These are phyloP conservation scores for Phoma sp. DNA, from an alignment of 2,329 filamentous ascomycete species.

Conservation along the genomic window DNA sequence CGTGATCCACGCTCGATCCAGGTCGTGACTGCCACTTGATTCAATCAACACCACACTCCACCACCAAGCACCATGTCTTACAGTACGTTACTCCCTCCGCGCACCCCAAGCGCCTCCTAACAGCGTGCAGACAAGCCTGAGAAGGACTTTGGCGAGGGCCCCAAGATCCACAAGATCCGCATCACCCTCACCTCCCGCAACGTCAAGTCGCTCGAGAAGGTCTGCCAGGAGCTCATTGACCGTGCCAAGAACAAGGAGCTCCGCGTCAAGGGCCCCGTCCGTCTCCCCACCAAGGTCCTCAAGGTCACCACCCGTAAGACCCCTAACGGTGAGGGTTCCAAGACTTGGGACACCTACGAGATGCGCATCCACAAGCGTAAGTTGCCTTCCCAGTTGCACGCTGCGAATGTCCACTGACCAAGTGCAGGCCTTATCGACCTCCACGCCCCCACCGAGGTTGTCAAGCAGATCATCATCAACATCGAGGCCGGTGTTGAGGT, in stretches of 20 bases:
- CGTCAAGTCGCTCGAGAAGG: conserved; percentile 85
- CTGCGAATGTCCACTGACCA: conserved; percentile 2
- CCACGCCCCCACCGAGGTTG: conserved; percentile 95
- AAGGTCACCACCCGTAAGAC: conserved; percentile 99
- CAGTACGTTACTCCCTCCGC: conserved; percentile 28
- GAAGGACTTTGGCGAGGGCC: conserved; percentile 89
- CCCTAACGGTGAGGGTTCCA: conserved; percentile 98
- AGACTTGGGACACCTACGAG: conserved; percentile 99
- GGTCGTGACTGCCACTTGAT: conserved; percentile 56
- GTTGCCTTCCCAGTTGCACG: background rate
- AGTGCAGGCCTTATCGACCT: conserved; percentile 81
- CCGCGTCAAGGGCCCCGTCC: conserved; percentile 97
- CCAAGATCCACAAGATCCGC: conserved; percentile 97
- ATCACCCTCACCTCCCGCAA: conserved; percentile 97
- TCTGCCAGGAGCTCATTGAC: conserved; percentile 97
- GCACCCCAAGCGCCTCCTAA: conserved; percentile 18
- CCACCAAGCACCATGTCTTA: conserved; percentile 45
- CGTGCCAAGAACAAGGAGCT: conserved; percentile 98
- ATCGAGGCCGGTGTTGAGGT: conserved; percentile 94
- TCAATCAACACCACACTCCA: conserved; percentile 32
- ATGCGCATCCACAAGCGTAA: conserved; percentile 97
- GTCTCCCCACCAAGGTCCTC: conserved; percentile 95
- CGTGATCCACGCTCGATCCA: conserved; percentile 54
- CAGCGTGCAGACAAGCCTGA: conserved; percentile 74
- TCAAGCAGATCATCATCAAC: conserved; percentile 97